These are phyloP conservation scores for Leucoagaricus sp. DNA, from an alignment of 1,284 basidiomycete species.

Conservation along the genomic window DNA sequence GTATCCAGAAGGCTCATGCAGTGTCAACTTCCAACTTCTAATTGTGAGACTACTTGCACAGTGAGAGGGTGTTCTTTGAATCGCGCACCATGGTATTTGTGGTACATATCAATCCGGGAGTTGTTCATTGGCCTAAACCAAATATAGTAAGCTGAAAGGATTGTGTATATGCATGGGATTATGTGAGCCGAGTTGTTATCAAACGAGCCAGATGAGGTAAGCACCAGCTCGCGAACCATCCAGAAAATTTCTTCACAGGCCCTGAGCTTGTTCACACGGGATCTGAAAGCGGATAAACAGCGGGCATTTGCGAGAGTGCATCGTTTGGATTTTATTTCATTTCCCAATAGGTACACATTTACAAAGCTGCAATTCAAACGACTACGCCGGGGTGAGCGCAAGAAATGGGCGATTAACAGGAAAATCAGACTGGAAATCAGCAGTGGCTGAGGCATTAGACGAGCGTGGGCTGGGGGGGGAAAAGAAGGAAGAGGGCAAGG, in stretches of 20 bases:
- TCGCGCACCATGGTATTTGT: no score
- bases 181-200: slow-evolving; percentile 1
- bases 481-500: neutral
- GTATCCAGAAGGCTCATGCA: neutral
- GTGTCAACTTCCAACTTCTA: neutral
- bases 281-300: slow-evolving; percentile 14
- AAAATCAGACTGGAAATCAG: no score
- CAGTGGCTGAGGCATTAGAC: neutral
- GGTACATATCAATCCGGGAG: no score
- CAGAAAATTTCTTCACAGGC: slow-evolving; percentile 5
- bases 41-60: neutral
- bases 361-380: neutral
- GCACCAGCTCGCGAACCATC: slow-evolving; percentile 9
- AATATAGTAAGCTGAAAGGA: slow-evolving; percentile 6
- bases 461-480: neutral
- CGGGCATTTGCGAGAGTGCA: neutral
- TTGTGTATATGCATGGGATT: neutral
- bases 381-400: no score
- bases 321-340: slow-evolving; percentile 5
- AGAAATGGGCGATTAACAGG: neutral
- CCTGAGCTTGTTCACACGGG: neutral
- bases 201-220: slow-evolving; percentile 9
- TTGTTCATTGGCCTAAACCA: neutral
- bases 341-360: neutral
- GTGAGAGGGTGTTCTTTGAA: no score